These are phyloP conservation scores for Chlamydomonas asymmetrica DNA, from an alignment of 139 green algal genomes.

Conservation along the genomic window DNA sequence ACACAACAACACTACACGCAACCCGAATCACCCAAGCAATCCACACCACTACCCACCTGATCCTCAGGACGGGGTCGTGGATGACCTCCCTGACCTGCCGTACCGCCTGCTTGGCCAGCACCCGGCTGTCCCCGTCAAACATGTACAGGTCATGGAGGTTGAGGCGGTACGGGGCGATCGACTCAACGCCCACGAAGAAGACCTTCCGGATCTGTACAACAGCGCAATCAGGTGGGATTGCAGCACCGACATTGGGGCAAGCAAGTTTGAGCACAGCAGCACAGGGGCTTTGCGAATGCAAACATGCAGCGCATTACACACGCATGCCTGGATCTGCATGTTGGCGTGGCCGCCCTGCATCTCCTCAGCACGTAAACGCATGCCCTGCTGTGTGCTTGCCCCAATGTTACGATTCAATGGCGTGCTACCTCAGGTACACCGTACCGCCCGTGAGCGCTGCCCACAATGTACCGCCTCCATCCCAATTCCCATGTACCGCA, in stretches of 20 bases:
- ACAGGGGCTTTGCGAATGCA: neutral
- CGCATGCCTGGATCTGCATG: neutral
- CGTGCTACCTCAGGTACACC: too few species aligned
- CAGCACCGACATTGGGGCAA: neutral
- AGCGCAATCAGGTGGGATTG: neutral
- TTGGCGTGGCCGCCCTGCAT: neutral
- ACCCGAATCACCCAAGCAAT: neutral
- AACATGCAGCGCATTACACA: neutral
- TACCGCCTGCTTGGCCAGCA: neutral
- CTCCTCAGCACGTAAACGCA: neutral
- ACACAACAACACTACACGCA: neutral
- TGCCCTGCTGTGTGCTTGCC: neutral
- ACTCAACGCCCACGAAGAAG: constrained; percentile 8
- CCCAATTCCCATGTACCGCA: neutral
- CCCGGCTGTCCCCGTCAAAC: constrained; percentile 5
- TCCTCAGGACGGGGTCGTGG: constrained; percentile 4
- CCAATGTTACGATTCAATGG: too few species aligned
- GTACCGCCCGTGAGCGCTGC: neutral
- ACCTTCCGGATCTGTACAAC: constrained; percentile 30
- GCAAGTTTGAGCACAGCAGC: neutral
- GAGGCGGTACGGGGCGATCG: neutral
- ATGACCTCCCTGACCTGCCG: neutral
- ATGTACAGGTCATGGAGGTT: constrained; percentile 4
- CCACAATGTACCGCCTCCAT: neutral
- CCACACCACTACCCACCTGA: neutral